A percentile compares a stretch with the other conserved stretches of the same genome.
Conservation (phyloP, 2,329 filamentous ascomycete genomes). For the Teratosphaeria pseudoeucalypti region DNA sequence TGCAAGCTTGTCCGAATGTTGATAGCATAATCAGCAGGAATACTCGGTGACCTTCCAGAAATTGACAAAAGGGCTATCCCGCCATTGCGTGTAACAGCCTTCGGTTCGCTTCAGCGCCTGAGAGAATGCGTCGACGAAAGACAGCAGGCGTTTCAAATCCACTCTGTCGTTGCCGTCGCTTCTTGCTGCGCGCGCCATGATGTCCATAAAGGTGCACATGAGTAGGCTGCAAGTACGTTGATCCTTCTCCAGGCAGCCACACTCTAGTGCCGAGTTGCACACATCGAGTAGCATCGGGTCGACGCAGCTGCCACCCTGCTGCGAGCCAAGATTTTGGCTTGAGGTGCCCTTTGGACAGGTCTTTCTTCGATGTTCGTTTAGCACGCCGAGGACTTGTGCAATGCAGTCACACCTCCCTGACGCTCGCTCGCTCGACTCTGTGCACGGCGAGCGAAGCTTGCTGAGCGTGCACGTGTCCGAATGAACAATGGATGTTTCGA, state of each 20-base stretch:
- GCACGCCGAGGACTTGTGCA: not conserved
- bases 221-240: not conserved
- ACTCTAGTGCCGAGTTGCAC: not conserved
- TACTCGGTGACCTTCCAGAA: not conserved
- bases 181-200: not conserved
- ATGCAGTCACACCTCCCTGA: not conserved
- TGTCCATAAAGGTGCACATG: not conserved
- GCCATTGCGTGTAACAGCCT: not conserved
- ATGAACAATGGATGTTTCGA: not conserved
- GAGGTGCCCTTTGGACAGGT: not conserved
- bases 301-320: not conserved
- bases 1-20: not conserved
- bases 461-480: not conserved
- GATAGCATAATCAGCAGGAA: not conserved
- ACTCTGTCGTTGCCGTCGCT: not conserved
- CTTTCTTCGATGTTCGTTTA: not conserved
- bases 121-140: not conserved
- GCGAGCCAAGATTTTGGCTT: not conserved
- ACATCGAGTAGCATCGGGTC: not conserved
- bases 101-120: not conserved
- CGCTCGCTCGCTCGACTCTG: not conserved
- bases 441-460: not conserved
- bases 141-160: not conserved
- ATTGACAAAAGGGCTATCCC: not conserved
- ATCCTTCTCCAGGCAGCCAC: not conserved